Conservation (phyloP, 192 early-diverging fungal species). For the Coemansia sp. region DNA sequence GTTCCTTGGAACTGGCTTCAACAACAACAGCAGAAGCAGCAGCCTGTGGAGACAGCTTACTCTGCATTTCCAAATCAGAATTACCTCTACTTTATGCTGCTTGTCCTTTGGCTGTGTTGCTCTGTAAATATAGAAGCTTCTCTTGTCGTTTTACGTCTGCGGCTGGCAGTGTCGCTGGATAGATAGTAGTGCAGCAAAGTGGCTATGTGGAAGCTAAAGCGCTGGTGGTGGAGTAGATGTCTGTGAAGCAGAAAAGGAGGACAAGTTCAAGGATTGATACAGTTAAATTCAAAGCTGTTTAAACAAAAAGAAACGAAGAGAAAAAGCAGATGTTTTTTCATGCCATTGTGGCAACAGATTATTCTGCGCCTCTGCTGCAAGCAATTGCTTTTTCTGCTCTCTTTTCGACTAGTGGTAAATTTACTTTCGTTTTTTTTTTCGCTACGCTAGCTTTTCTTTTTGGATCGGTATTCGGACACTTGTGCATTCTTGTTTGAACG, state of each 20-base stretch:
- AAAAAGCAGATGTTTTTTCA: neutral
- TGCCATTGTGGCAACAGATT: too few relatives aligned
- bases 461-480: neutral
- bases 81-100: neutral
- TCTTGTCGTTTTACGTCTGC: neutral
- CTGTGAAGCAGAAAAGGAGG: neutral
- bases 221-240: neutral
- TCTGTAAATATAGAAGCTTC: neutral
- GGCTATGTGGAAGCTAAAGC: too few relatives aligned
- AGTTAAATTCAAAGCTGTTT: neutral
- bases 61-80: constrained; percentile 2
- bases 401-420: neutral
- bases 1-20: neutral
- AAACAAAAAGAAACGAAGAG: neutral
- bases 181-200: neutral
- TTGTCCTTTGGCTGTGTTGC: neutral
- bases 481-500: neutral
- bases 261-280: neutral
- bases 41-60: neutral
- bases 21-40: neutral
- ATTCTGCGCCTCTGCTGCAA: too few relatives aligned
- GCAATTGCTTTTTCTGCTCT: neutral
- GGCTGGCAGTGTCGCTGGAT: neutral
- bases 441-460: neutral
- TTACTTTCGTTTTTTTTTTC: neutral